These are phyloP conservation scores for Musa balbisiana DNA, from an alignment of 202 grass and related monocot genomes.

Conservation along the genomic window DNA sequence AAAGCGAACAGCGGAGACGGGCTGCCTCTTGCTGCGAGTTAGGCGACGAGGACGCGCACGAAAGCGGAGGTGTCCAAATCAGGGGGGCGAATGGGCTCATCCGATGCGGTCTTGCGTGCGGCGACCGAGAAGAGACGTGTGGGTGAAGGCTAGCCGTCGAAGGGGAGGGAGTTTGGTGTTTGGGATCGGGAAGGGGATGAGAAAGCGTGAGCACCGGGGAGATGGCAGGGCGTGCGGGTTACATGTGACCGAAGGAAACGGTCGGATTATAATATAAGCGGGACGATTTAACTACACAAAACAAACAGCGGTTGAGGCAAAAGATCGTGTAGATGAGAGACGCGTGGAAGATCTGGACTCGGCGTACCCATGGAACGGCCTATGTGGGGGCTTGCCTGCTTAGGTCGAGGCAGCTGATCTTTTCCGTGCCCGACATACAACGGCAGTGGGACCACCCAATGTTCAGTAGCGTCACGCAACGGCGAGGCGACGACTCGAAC, in stretches of 20 bases:
- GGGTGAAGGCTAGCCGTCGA: not conserved
- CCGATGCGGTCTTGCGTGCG: not conserved
- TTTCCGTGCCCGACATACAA: too few species aligned
- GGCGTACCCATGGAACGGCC: too few species aligned
- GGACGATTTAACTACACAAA: too few species aligned
- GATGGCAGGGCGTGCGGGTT: constrained; percentile 8
- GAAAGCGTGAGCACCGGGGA: not conserved
- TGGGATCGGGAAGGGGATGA: not conserved
- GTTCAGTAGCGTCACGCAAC: too few species aligned
- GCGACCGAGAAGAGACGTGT: not conserved
- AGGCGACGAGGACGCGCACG: not conserved
- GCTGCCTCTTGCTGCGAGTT: not conserved
- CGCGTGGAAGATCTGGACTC: too few species aligned
- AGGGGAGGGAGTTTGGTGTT: not conserved
- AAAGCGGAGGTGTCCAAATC: not conserved
- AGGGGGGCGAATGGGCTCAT: not conserved
- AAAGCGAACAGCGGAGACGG: not conserved
- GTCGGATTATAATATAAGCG: not conserved
- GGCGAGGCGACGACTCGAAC: too few species aligned
- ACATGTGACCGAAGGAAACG: constrained; percentile 1
- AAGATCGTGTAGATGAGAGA: too few species aligned
- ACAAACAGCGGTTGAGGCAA: too few species aligned
- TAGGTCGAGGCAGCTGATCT: too few species aligned
- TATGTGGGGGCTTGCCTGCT: too few species aligned
- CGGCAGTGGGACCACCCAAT: too few species aligned